These are phyloP conservation scores for Melanopsichium pennsylvanicum DNA, from an alignment of 1,284 basidiomycete genomes.

Conservation along the genomic window DNA sequence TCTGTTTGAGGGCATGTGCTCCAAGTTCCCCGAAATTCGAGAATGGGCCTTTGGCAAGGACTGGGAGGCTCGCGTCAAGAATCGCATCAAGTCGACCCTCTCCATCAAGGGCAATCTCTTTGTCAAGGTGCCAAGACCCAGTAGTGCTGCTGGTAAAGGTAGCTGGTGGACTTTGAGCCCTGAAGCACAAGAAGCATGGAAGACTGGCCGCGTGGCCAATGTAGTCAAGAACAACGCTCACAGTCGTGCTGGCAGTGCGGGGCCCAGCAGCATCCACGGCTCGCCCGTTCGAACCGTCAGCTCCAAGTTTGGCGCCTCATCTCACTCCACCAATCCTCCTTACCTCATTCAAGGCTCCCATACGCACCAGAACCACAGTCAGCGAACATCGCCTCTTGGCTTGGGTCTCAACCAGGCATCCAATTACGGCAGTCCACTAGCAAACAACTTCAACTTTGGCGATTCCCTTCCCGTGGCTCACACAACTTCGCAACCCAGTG, in stretches of 20 bases:
- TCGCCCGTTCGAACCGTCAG: conserved; percentile 45
- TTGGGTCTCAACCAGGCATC: conserved; percentile 28
- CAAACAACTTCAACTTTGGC: conserved; percentile 44
- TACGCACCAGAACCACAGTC: conserved; percentile 44
- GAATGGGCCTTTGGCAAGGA: conserved; percentile 64
- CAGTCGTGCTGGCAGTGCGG: conserved; percentile 47
- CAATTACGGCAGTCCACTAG: conserved; percentile 29
- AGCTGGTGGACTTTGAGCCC: conserved; percentile 64
- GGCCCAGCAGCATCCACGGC: conserved; percentile 50
- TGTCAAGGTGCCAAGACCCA: conserved; percentile 61
- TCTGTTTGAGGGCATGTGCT: conserved; percentile 62
- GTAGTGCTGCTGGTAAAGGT: conserved; percentile 59
- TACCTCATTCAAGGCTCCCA: conserved; percentile 44
- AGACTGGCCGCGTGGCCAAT: conserved; percentile 56
- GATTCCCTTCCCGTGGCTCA: conserved; percentile 23
- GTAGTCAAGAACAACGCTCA: conserved; percentile 55
- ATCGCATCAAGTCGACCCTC: conserved; percentile 64
- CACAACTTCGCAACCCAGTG: conserved; percentile 11
- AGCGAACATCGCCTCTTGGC: conserved; percentile 41
- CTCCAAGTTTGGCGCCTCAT: conserved; percentile 41
- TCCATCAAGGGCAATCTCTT: conserved; percentile 64
- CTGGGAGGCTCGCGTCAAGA: conserved; percentile 65
- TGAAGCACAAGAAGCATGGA: conserved; percentile 61
- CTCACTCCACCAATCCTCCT: conserved; percentile 40
- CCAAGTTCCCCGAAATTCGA: conserved; percentile 60